A percentile compares a stretch with the other conserved stretches of the same genome.
Evolutionary conservation across 139 green algal species (phyloP).

Genomic region (Chlorella sp.): DNA sequence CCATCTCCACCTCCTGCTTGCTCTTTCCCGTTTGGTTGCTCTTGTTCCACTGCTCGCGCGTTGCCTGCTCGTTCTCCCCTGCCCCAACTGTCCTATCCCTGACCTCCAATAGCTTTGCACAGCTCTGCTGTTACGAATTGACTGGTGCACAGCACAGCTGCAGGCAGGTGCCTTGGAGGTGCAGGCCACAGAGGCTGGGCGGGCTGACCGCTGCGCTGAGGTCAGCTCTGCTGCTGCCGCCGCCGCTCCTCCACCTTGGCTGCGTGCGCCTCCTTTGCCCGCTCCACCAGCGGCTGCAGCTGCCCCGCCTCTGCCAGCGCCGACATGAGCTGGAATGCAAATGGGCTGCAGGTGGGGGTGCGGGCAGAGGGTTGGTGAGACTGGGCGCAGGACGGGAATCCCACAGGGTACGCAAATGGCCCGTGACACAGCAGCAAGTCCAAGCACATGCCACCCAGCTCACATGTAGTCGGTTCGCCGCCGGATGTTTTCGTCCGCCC

Average conservation of each 20-base stretch:
- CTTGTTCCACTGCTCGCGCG: no score
- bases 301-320: conserved; percentile 83
- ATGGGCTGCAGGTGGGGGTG: conserved; percentile 66
- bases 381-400: no score
- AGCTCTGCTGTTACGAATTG: not conserved
- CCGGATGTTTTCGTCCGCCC: conserved; percentile 93
- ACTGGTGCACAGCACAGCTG: not conserved
- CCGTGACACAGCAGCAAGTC: not conserved
- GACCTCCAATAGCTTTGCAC: not conserved
- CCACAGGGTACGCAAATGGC: no score
- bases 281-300: conserved; percentile 77
- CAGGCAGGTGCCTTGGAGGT: no score
- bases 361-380: no score
- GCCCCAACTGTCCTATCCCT: not conserved
- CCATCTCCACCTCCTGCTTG: no score
- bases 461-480: conserved; percentile 92
- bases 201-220: no score
- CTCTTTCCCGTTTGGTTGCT: no score
- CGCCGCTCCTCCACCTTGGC: conserved; percentile 14
- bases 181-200: no score
- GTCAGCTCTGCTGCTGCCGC: conserved; percentile 12
- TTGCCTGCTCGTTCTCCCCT: not conserved
- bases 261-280: conserved; percentile 42
- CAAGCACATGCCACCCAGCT: not conserved
- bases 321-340: conserved; percentile 93